Percentiles rank a stretch among this genome's conserved stretches.
Evolutionary conservation across 306 rosid species (phyloP).

Genomic region (Hylodesmum podocarpum): DNA sequence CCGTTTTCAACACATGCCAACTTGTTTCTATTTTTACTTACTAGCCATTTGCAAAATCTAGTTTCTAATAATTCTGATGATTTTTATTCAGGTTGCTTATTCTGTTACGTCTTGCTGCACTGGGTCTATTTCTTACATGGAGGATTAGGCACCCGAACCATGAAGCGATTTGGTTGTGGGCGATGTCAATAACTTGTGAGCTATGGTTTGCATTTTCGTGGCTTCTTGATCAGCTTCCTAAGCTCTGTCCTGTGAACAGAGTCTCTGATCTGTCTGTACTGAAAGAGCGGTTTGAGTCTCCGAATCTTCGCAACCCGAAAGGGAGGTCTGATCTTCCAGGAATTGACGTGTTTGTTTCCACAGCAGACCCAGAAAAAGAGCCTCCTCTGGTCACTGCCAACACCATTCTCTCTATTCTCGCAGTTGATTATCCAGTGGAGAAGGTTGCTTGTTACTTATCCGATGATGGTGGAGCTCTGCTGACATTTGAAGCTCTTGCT

Average conservation of each 20-base stretch:
- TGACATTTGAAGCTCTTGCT: constrained; percentile 86
- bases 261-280: constrained; percentile 73
- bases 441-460: constrained; percentile 84
- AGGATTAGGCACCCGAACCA: constrained; percentile 75
- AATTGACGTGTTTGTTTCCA: constrained; percentile 83
- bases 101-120: constrained; percentile 62
- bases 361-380: constrained; percentile 88
- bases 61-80: neutral
- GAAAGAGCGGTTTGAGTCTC: constrained; percentile 71
- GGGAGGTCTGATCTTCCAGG: constrained; percentile 87
- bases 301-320: constrained; percentile 74
- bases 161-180: constrained; percentile 92
- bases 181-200: constrained; percentile 77
- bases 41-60: neutral
- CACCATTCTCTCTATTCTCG: constrained; percentile 84
- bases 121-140: constrained; percentile 78
- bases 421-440: constrained; percentile 80
- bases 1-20: too few species aligned
- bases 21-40: too few species aligned
- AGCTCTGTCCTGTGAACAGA: constrained; percentile 83
- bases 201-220: constrained; percentile 88
- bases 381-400: constrained; percentile 89
- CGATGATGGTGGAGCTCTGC: constrained; percentile 83
- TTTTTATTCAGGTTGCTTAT: constrained; percentile 58
- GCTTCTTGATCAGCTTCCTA: constrained; percentile 84